Base-by-base conservation (phyloP, 352 stramenopile species). In the Phytophthora rubi region DNA sequence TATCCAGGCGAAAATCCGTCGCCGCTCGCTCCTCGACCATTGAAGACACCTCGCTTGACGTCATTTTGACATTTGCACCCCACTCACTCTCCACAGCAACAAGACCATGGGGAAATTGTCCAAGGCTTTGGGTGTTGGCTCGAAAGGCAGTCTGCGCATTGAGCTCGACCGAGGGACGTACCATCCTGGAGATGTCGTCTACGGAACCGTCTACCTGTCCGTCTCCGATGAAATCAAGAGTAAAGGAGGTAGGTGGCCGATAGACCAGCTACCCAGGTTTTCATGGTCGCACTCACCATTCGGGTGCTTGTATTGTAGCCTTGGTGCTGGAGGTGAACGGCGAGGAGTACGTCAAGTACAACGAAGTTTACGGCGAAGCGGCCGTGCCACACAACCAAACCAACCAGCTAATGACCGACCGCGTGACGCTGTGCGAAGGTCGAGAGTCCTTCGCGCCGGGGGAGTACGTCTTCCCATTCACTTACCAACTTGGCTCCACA, bases 361-460 rank as follows among this genome's bases (percentile, higher is more conserved):
- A 73, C 58, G 71, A 79, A 39, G 39, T 65, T 7, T 75, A 75
- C 42, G 68, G 68, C 12, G 68, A 75, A 47, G 6, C 12, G 18
- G 18, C 16, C 1, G 15, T 75, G 9, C 68, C 61, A 8, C 62
- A 26, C 55, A 70, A 62, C 23, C 68, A 71, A 23, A 39, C 4
- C 16, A 66, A 71, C 49, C 51, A 49, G 51, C 39, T 71, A 7
- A 28, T 75, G 39, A 18, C 37, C 26, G 62, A 75, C 45, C 62
- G 84, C 68, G 76, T 90, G 33, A 64, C 85, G 47, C 59, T 79
- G 15, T 82, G 62, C 7, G 68, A 75, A 9, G 53, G 88, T 12
- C 83, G 78, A 9, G 71, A 84, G 35, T 62, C 75, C 9, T 89
- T 88, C 39, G 59, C 75, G 9, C 70, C 82, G 0, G 85, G 85